Conservation (phyloP, 768 basidiomycete species). For the Multifurca ochricompacta region DNA sequence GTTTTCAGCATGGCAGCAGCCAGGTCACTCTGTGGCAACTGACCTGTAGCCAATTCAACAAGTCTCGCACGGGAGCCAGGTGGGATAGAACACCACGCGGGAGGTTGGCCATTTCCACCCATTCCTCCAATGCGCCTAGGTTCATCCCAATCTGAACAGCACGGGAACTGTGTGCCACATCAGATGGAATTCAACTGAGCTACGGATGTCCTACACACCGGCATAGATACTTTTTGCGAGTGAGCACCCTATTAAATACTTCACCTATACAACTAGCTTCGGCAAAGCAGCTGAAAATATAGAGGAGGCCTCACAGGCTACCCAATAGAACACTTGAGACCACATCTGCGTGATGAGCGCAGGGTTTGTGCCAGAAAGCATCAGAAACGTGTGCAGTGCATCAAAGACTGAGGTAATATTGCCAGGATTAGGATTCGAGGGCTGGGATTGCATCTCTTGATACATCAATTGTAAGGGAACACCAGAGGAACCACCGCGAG, state of each 20-base stretch:
- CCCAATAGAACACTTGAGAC: conserved; percentile 99
- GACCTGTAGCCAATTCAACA: conserved; percentile 79
- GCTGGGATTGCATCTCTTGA: conserved; percentile 35
- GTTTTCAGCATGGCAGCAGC: conserved; percentile 18
- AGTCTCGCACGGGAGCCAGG: conserved; percentile 75
- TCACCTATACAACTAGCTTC: conserved; percentile 45
- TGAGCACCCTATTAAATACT: conserved; percentile 76
- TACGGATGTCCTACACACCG: conserved; percentile 38
- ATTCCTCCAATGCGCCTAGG: conserved; percentile 78
- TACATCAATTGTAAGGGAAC: conserved; percentile 46
- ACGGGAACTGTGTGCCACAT: conserved; percentile 46
- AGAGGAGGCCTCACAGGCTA: conserved; percentile 64
- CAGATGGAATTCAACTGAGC: background rate
- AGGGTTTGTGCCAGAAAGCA: conserved; percentile 85
- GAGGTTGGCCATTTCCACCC: conserved; percentile 76
- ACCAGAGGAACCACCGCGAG: conserved; percentile 37
- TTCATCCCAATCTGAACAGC: conserved; percentile 90
- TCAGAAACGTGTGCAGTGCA: conserved; percentile 74
- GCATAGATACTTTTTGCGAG: conserved; percentile 93
- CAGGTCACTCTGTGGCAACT: background rate
- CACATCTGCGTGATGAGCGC: conserved; percentile 82
- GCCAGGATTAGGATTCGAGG: conserved; percentile 32
- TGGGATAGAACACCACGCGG: conserved; percentile 74
- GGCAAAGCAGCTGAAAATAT: conserved; percentile 18
- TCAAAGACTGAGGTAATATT: conserved; percentile 77